Conservation (phyloP, 805 yeast genomes). For the Maudiozyma bulderi region DNA sequence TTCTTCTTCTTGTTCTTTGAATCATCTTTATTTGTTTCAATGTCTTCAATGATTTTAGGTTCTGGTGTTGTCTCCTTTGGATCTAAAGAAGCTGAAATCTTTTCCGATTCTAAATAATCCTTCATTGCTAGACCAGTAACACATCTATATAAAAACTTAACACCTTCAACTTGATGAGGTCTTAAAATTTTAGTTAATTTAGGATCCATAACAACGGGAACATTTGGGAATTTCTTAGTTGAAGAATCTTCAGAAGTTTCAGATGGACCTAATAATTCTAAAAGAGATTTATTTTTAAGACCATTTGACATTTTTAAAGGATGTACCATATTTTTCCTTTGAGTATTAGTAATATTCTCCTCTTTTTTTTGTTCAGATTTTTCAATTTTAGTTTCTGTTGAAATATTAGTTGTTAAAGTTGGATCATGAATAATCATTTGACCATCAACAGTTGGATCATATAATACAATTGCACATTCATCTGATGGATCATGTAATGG, state of each 20-base stretch:
- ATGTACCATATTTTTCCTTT: slow-evolving; percentile 25
- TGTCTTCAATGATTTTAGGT: background rate
- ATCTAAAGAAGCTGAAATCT: slow-evolving; percentile 3
- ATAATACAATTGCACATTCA: slow-evolving; percentile 87
- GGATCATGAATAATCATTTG: slow-evolving; percentile 21
- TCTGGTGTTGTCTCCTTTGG: background rate
- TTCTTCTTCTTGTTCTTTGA: background rate
- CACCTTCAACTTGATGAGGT: slow-evolving; percentile 97
- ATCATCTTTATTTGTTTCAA: background rate
- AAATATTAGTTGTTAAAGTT: background rate
- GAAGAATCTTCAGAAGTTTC: slow-evolving; percentile 34
- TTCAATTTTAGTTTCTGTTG: slow-evolving; percentile 8
- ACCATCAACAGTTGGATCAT: slow-evolving; percentile 90
- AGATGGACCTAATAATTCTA: slow-evolving; percentile 50
- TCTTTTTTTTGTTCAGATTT: slow-evolving; percentile 15
- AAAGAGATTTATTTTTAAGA: slow-evolving; percentile 47
- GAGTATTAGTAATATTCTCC: background rate
- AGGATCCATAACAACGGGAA: slow-evolving; percentile 95
- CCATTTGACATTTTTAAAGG: slow-evolving; percentile 27
- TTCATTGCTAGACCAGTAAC: slow-evolving; percentile 67
- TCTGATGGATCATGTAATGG: slow-evolving; percentile 93
- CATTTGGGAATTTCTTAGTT: slow-evolving; percentile 56
- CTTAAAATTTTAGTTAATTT: slow-evolving; percentile 70
- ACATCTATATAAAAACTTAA: slow-evolving; percentile 80
- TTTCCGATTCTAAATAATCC: slow-evolving; percentile 25